Conservation (phyloP, 768 basidiomycete species). For the Clavulina sp. region DNA sequence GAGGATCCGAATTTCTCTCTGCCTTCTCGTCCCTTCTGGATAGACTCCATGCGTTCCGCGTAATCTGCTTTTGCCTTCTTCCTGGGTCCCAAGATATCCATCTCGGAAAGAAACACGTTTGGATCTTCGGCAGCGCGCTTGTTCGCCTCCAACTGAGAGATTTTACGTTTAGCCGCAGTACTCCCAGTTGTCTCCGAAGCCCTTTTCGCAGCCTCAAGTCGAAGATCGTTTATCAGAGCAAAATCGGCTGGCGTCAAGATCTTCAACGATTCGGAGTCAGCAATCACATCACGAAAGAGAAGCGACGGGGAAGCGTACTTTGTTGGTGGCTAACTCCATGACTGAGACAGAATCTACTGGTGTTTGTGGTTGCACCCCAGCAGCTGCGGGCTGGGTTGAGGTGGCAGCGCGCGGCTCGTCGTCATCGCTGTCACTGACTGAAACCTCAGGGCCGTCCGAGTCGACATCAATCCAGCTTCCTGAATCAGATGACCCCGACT, state of each 20-base stretch:
- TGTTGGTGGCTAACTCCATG: constrained; percentile 64
- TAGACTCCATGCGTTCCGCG: constrained; percentile 79
- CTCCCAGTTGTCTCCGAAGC: constrained; percentile 56
- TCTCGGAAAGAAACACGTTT: constrained; percentile 64
- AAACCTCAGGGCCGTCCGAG: constrained; percentile 47
- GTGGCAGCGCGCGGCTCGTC: constrained; percentile 20
- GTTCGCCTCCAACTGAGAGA: constrained; percentile 57
- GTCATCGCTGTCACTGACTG: constrained; percentile 79
- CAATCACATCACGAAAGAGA: not conserved
- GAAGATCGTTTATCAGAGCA: constrained; percentile 74
- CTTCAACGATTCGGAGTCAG: constrained; percentile 23
- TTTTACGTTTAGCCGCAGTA: constrained; percentile 68
- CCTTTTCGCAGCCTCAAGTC: constrained; percentile 55
- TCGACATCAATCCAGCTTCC: constrained; percentile 68
- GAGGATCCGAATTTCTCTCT: constrained; percentile 81
- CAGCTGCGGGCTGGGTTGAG: not conserved
- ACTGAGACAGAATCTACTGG: too few species aligned
- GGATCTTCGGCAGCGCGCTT: constrained; percentile 36
- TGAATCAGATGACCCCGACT: constrained; percentile 38
- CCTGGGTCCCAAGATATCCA: constrained; percentile 81
- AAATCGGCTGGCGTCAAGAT: constrained; percentile 97
- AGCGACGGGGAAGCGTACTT: constrained; percentile 27
- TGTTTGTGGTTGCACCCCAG: constrained; percentile 12
- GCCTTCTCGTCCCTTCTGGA: constrained; percentile 85
- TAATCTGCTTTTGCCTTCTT: constrained; percentile 91